Evolutionary conservation across 1,139 yeast genomes (phyloP), one percentile per base, ranked within the genome.

Genomic region (Pichia sp.): DNA sequence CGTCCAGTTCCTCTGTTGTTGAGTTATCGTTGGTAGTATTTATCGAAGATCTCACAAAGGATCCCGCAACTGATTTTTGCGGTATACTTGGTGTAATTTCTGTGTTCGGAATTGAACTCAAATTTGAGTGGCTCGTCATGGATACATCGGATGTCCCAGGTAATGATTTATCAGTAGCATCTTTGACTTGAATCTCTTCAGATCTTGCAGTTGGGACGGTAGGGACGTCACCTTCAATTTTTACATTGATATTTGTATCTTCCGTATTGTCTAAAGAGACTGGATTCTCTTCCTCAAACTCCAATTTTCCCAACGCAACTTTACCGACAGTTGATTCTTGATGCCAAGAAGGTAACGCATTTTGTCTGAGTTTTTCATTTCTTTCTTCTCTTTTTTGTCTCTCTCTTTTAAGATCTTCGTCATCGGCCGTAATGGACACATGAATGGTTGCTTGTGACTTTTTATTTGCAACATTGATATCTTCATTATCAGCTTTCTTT

Each of bases 321-420:
- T 75, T 68, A 38, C 95, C 96, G 52, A 92, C 94, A 1, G 98
- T 88, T 57, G 94, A 81, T 54, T 82, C 82, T 53, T 84, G 77
- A 62, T 92, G 96, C 99, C 99, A 92, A 28, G 95, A 81, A 9
- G 99, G 98, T 55, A 92, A 72, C 2, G 96, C 97, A 61, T 94
- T 92, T 64, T 90, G 96, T 60, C 85, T 85, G 61, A 90, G 76
- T 62, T 83, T 85, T 53, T 70, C 74, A 52, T 73, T 81, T 78
- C 71, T 80, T 74, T 52, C 77, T 55, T 82, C 90, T 59, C 77
- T 74, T 54, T 77, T 85, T 60, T 72, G 74, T 54, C 77, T 72
- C 58, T 81, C 88, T 47, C 77, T 71, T 43, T 50, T 52, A 52
- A 78, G 76, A 51, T 81, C 79, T 59, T 88, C 97, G 61, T 85